phyloP scores from a whole-genome alignment of 306 rosid species.

The Prunus davidiana region DNA sequence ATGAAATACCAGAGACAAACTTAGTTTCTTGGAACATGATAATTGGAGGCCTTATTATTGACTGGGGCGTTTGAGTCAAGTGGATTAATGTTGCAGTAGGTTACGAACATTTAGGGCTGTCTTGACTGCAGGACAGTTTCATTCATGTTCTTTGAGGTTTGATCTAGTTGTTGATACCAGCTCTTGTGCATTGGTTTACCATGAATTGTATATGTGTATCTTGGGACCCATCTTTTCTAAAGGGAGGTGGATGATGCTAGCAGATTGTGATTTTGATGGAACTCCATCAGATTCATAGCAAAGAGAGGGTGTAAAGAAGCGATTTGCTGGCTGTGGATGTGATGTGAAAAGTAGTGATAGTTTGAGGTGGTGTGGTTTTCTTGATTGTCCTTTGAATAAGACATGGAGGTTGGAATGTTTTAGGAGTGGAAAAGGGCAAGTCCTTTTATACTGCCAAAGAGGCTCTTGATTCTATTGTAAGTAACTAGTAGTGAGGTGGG shows the following conservation, averaged over 20 bases:
- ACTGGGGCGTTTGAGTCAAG: not conserved
- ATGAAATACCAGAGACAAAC: not conserved
- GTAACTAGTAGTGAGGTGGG: not conserved
- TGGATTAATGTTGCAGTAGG: not conserved
- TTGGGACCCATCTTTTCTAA: not conserved
- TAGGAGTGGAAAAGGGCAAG: not conserved
- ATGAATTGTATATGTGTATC: not conserved
- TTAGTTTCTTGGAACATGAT: not conserved
- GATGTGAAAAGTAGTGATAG: not conserved
- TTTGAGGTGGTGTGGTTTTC: not conserved
- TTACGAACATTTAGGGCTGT: not conserved
- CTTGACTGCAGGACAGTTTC: too few species aligned
- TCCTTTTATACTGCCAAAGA: not conserved
- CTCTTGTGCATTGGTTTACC: not conserved
- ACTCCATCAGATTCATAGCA: not conserved
- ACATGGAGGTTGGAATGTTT: not conserved
- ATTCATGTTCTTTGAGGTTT: too few species aligned
- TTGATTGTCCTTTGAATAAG: not conserved
- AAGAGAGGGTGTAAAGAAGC: not conserved
- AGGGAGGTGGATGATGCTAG: not conserved
- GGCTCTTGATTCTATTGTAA: not conserved
- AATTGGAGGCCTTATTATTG: not conserved
- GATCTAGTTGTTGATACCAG: too few species aligned
- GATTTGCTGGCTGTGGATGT: not conserved
- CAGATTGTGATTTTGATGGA: not conserved